A percentile compares a stretch with the other conserved stretches of the same genome.
Conservation (phyloP, 352 stramenopile genomes). For the Pythium rishiriense region DNA sequence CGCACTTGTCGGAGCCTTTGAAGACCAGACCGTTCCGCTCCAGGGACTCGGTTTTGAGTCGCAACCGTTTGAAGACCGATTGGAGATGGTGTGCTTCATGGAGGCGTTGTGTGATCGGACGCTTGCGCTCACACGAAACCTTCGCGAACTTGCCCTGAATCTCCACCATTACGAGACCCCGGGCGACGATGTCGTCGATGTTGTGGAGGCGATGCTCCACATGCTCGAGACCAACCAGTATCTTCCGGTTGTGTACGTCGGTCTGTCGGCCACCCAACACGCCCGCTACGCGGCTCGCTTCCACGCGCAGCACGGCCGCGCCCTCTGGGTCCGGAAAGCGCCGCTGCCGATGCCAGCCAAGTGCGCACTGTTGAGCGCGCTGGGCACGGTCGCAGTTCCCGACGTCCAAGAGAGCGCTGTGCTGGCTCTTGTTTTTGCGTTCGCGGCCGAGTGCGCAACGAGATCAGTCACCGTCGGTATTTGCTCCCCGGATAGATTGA, state of each 20-base stretch:
- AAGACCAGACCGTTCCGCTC: neutral
- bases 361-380: neutral
- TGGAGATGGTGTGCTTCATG: neutral
- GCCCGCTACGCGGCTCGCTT: neutral
- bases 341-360: slow-evolving; percentile 1
- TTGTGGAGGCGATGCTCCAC: neutral
- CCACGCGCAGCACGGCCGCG: neutral
- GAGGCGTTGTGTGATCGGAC: neutral
- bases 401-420: neutral
- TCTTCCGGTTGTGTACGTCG: neutral
- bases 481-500: neutral
- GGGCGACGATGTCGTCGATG: neutral
- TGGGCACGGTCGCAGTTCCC: neutral
- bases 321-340: neutral
- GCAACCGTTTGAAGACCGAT: neutral
- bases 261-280: neutral
- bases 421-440: neutral
- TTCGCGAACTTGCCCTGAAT: neutral
- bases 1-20: neutral
- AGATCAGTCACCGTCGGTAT: neutral
- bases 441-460: slow-evolving; percentile 9
- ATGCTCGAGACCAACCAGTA: slow-evolving; percentile 6
- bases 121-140: neutral
- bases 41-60: neutral
- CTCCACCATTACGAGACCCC: neutral